Evolutionary conservation across 1,284 basidiomycete species (phyloP).

Genomic region (Pseudozyma hubeiensis): DNA sequence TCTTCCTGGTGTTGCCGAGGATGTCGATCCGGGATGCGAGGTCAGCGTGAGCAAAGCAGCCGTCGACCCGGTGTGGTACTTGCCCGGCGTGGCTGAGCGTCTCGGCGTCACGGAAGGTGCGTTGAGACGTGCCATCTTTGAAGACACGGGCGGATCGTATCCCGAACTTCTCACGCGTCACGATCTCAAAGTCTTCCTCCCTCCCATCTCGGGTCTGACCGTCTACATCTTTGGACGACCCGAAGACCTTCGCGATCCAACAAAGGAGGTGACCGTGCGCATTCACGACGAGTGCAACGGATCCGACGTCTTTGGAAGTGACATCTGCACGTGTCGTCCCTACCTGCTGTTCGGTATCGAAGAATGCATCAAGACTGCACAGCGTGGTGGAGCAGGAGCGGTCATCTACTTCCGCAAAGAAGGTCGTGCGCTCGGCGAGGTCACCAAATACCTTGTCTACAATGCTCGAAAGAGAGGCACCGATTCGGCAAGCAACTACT

Average conservation of each 20-base stretch:
- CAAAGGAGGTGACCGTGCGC: constrained; percentile 84
- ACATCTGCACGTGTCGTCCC: constrained; percentile 88
- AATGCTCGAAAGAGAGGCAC: constrained; percentile 94
- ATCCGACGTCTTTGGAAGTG: constrained; percentile 88
- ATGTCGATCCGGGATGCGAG: constrained; percentile 81
- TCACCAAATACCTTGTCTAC: constrained; percentile 75
- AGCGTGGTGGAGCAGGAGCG: constrained; percentile 88
- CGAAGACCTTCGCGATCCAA: constrained; percentile 59
- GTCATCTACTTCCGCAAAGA: constrained; percentile 96
- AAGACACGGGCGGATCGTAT: constrained; percentile 93
- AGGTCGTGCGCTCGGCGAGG: constrained; percentile 90
- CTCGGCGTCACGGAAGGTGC: constrained; percentile 77
- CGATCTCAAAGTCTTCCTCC: constrained; percentile 93
- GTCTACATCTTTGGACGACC: constrained; percentile 84
- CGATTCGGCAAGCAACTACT: constrained; percentile 91
- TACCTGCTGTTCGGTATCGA: constrained; percentile 93
- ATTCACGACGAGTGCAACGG: constrained; percentile 94
- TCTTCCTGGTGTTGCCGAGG: constrained; percentile 47
- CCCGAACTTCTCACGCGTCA: constrained; percentile 94
- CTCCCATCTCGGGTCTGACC: constrained; percentile 90
- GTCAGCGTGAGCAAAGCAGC: constrained; percentile 80
- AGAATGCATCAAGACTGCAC: constrained; percentile 87
- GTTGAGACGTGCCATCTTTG: constrained; percentile 88
- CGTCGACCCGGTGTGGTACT: constrained; percentile 82
- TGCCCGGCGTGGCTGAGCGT: constrained; percentile 77